phyloP scores from a whole-genome alignment of 2,329 filamentous ascomycete genomes.

The Didymella pinodella region DNA sequence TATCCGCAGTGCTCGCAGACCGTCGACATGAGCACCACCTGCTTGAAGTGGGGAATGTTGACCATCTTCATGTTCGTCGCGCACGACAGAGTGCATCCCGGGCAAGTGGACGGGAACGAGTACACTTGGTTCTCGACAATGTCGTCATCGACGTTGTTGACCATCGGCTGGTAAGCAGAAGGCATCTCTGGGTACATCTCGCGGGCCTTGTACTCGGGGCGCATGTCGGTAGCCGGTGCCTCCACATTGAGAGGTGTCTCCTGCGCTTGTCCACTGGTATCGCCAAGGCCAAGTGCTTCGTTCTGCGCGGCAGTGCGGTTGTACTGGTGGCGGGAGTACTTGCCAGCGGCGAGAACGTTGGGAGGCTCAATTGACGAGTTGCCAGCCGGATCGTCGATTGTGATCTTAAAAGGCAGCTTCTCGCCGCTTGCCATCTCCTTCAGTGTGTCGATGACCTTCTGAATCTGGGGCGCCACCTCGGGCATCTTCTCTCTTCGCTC shows the following conservation, averaged over 20 bases:
- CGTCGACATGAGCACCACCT: slow-evolving; percentile 95
- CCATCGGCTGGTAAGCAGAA: slow-evolving; percentile 39
- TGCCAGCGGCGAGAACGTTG: slow-evolving; percentile 76
- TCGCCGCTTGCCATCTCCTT: slow-evolving; percentile 79
- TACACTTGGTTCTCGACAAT: slow-evolving; percentile 94
- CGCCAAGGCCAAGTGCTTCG: slow-evolving; percentile 77
- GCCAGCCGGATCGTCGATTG: slow-evolving; percentile 87
- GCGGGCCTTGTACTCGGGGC: slow-evolving; percentile 60
- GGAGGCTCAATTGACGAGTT: slow-evolving; percentile 97
- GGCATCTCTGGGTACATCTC: slow-evolving; percentile 56
- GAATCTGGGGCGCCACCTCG: slow-evolving; percentile 80
- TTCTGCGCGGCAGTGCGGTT: slow-evolving; percentile 86
- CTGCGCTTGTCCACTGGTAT: slow-evolving; percentile 40
- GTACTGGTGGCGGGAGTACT: slow-evolving; percentile 89
- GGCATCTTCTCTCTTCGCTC: slow-evolving; percentile 78
- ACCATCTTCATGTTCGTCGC: slow-evolving; percentile 99
- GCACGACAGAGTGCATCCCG: slow-evolving; percentile 85
- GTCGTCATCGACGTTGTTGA: slow-evolving; percentile 66
- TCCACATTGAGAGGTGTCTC: slow-evolving; percentile 33
- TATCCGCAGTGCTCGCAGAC: slow-evolving; percentile 92
- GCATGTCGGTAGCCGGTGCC: slow-evolving; percentile 65
- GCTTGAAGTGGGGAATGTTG: slow-evolving; percentile 96
- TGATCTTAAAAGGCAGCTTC: slow-evolving; percentile 85
- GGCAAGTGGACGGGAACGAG: slow-evolving; percentile 88
- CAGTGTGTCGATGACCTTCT: slow-evolving; percentile 76